Conservation (phyloP, 768 basidiomycete genomes). For the Termitomyces sp. region DNA sequence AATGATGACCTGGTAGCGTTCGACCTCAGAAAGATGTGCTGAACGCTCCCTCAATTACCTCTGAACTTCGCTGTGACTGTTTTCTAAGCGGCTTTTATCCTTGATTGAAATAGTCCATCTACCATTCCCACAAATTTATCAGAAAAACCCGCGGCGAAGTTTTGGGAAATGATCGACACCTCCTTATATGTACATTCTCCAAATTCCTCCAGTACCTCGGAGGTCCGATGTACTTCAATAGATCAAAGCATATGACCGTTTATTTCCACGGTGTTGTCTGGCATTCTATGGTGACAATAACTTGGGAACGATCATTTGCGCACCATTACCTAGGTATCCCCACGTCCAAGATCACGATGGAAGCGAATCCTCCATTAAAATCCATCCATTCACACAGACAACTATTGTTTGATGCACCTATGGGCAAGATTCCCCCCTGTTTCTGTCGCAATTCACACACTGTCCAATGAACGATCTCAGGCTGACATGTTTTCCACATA, state of each 20-base stretch:
- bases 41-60: not conserved
- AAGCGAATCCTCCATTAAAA: not conserved
- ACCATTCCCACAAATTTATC: not conserved
- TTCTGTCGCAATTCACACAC: not conserved
- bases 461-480: not conserved
- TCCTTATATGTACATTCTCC: not conserved
- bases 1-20: not conserved
- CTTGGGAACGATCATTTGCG: not conserved
- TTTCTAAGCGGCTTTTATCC: too few species aligned
- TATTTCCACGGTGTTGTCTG: not conserved
- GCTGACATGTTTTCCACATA: not conserved
- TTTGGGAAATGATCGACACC: not conserved
- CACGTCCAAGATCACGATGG: conserved; percentile 3
- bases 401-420: not conserved
- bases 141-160: not conserved
- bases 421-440: not conserved
- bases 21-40: too few species aligned
- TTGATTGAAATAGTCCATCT: not conserved
- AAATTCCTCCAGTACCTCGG: not conserved
- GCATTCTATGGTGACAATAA: not conserved
- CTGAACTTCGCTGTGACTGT: too few species aligned
- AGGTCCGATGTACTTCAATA: conserved; percentile 1
- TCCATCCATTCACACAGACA: conserved; percentile 1
- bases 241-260: not conserved
- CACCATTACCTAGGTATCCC: not conserved